Conservation (phyloP, 148 eudicot genomes). For the Chenopodium formosanum region DNA sequence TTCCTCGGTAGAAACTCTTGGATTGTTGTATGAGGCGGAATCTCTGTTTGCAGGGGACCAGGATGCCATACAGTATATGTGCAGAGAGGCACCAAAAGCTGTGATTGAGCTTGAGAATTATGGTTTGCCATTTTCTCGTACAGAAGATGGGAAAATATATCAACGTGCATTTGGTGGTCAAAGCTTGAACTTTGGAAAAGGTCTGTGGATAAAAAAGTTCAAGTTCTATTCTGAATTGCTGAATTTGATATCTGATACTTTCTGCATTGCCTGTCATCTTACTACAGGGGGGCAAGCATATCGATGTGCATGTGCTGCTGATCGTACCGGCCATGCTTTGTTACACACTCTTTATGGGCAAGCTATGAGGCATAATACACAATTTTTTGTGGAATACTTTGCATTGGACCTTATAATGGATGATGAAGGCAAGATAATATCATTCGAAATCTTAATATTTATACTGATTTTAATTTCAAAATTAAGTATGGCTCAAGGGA, state of each 20-base stretch:
- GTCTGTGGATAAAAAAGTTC: conserved; percentile 31
- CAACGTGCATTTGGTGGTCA: conserved; percentile 99
- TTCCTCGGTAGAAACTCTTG: background rate
- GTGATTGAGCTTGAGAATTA: conserved; percentile 99
- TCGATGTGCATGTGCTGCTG: conserved; percentile 99
- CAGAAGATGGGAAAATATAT: conserved; percentile 98
- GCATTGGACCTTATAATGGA: conserved; percentile 95
- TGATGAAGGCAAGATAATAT: conserved; percentile 58
- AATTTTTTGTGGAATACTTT: conserved; percentile 96
- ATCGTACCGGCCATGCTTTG: conserved; percentile 97
- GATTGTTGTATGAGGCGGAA: background rate
- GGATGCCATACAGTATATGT: conserved; percentile 99
- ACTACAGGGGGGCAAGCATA: conserved; percentile 94
- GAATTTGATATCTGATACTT: conserved; percentile 7
- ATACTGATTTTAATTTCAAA: background rate
- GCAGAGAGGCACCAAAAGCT: conserved; percentile 99
- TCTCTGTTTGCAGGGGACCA: conserved; percentile 72
- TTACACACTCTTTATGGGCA: conserved; percentile 95
- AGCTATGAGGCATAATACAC: conserved; percentile 98
- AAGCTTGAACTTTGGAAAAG: conserved; percentile 96
- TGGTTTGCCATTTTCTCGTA: conserved; percentile 96
- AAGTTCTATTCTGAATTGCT: background rate
- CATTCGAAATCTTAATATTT: background rate
- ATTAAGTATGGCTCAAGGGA: background rate
- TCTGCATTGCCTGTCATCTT: conserved; percentile 3